phyloP scores from a whole-genome alignment of 192 early-diverging fungal species.

The Backusella parvicylindrica region DNA sequence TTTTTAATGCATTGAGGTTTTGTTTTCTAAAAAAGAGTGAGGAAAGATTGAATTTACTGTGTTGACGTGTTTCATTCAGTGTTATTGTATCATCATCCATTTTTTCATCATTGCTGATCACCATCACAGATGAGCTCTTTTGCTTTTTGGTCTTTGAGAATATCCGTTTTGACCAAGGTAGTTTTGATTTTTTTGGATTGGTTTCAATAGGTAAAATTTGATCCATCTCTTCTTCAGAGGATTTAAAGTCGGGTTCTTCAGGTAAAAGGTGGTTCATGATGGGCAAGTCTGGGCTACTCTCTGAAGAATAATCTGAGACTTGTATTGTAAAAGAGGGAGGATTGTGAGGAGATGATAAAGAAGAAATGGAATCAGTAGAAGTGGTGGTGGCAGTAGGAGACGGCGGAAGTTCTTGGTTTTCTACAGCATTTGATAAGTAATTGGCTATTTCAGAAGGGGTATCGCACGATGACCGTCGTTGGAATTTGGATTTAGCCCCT shows the following conservation, averaged over 20 bases:
- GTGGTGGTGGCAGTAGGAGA: background rate
- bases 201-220: background rate
- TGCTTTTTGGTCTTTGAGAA: background rate
- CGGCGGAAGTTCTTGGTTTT: background rate
- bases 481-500: conserved; percentile 1
- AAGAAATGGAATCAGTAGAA: background rate
- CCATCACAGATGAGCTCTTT: background rate
- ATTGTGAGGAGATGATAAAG: background rate
- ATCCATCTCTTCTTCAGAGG: background rate
- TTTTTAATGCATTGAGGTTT: background rate
- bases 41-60: background rate
- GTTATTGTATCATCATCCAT: background rate
- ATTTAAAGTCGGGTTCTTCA: background rate
- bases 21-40: background rate
- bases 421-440: background rate
- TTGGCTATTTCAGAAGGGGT: background rate
- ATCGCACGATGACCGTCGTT: conserved; percentile 2
- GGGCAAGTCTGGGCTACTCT: background rate
- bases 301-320: background rate
- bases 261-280: background rate
- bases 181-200: background rate
- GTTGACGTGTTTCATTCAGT: background rate
- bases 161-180: background rate
- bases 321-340: background rate
- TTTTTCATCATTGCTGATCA: background rate